These are phyloP conservation scores for Amorphotheca resinae DNA, from an alignment of 495 filamentous ascomycete genomes.

Conservation along the genomic window DNA sequence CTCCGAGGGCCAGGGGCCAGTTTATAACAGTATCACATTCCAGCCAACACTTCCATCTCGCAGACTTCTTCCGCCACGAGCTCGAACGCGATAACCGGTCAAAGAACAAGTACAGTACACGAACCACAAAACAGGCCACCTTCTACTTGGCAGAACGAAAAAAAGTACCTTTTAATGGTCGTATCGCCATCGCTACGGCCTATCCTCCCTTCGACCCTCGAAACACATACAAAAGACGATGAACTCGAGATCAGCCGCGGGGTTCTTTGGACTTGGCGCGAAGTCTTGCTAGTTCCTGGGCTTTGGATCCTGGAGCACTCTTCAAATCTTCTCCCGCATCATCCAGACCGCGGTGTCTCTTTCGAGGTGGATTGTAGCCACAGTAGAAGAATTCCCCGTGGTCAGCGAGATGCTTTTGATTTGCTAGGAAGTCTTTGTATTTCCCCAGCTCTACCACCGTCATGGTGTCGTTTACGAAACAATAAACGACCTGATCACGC, in stretches of 20 bases:
- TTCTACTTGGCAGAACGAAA: too few species aligned
- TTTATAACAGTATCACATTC: constrained; percentile 5
- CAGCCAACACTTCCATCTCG: constrained; percentile 4
- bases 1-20: constrained; percentile 2
- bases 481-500: constrained; percentile 16
- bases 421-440: constrained; percentile 16
- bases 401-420: constrained; percentile 16
- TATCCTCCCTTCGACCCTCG: constrained; percentile 2
- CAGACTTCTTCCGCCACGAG: constrained; percentile 2
- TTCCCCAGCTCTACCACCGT: constrained; percentile 16
- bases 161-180: too few species aligned
- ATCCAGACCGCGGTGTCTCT: constrained; percentile 15
- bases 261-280: constrained; percentile 6
- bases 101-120: too few species aligned
- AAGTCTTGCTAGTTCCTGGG: constrained; percentile 7
- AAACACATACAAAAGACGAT: constrained; percentile 5
- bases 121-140: too few species aligned
- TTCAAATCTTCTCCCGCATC: constrained; percentile 9
- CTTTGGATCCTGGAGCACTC: constrained; percentile 5
- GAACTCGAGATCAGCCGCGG: constrained; percentile 2
- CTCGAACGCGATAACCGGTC: too few species aligned
- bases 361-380: constrained; percentile 12
- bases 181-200: background rate
- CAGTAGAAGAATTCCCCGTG: constrained; percentile 14
- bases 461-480: constrained; percentile 16